Base-by-base conservation (phyloP, 805 yeast genomes). In the Candida ulmi region DNA sequence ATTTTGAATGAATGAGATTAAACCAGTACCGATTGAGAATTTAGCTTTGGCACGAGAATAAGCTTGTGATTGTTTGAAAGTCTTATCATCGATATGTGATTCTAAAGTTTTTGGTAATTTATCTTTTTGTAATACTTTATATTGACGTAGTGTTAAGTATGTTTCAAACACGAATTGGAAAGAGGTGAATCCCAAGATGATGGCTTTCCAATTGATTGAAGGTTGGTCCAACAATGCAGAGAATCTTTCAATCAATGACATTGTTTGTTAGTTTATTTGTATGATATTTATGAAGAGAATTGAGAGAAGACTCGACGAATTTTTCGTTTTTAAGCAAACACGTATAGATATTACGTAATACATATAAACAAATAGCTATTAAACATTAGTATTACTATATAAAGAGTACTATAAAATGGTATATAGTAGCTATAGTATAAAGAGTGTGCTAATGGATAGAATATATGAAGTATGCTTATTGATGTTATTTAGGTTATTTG, bases 21-120 rank as follows among this genome's bases (percentile, higher is more conserved):
- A 49, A 21, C 76, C 73, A 21, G 75, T 60, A 37, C 83, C 60
- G 36, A 86, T 67, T 1, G 81, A 71, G 57, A 88, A 87, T 49
- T 68, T 68, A 39, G 88, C 74, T 60, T 90, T 90, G 13, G 96
- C 85, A 23, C 82, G 65, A 2, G 91, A 78, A 59, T 91, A 93
- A 23, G 71, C 74, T 54, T 85, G 88, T 2, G 95, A 76, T 58
- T 87, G 83, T 41, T 69, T 68, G 50, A 85, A 85, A 7, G 91
- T 85, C 38, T 83, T 84, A 30, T 75, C 70, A 38, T 83, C 79
- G 39, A 90, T 77, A 44, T 82, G 82, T 29, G 72, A 76, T 45
- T 76, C 72, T 44, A 88, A 66, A n/a, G 80, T 72, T 11, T 64
- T 65, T n/a, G 96, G 96, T 17, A 87, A 77, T 29, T 71, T 60